Evolutionary conservation across 352 stramenopile genomes (phyloP), one percentile per base, ranked within the genome.

Genomic region (Pythium phragmitis): DNA sequence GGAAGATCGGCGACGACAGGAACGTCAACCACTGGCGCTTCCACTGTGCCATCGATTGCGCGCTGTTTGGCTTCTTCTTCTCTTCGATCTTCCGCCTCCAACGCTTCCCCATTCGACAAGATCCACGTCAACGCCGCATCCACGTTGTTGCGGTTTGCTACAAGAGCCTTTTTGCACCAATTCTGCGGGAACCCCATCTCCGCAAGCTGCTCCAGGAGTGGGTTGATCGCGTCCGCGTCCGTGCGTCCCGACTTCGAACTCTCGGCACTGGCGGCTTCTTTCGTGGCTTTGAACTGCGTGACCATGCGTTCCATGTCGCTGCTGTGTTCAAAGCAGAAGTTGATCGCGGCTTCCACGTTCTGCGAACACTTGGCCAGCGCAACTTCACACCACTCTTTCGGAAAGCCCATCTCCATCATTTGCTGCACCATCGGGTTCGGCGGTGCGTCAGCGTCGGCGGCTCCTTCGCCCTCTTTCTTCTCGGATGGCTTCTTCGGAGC

Each of bases 351-450:
- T 68, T 96, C 90, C 26, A 97, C 87, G 61, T 96, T 96, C 30
- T 94, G 87, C 39, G 87, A 87, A 61, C 88, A 96, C 26, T 86
- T 75, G 57, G 83, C 75, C 43, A 97, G 69, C 34, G 90, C 89
- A 28, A 96, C 85, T 60, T 97, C 88, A 68, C 90, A 97, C 90
- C 89, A 97, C 59, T 97, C 89, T 57, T 94, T 93, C 11, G 90
- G 88, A 53, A 97, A 96, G 28, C 90, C 90, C 87, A 97, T 97
- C 55, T 97, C 90, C 89, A 97, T 96, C 89, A 97, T 97, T 67
- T 96, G 87, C 63, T 94, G 87, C 14, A 93, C 84, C 75, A 94
- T 89, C 33, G 84, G 78, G 14, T 82, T 85, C 4, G 79, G 73
- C 13, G 73, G 65, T 16, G 57, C 28, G 14, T 71, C 75, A 14